Base-by-base conservation (phyloP, 2,329 filamentous ascomycete species). In the Pseudogymnoascus sp. region DNA sequence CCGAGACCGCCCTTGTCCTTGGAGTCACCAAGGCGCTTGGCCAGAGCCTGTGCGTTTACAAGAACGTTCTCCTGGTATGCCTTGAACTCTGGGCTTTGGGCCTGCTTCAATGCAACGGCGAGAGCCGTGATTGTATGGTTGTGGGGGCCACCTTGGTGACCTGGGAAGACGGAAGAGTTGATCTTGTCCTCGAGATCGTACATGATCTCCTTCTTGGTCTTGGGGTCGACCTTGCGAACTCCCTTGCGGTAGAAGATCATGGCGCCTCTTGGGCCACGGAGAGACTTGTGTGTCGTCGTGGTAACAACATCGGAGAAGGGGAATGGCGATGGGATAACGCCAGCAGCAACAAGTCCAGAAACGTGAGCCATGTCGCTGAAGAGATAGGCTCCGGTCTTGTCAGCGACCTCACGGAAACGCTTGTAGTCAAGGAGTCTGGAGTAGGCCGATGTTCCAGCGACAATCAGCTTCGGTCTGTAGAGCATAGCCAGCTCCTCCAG, bases 181-280 rank as follows among this genome's bases (percentile, higher is more conserved):
- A 99, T 99, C 61, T 92, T 90, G 28, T 82, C 83, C 75, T 97
- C 94, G 41, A 99, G 87, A 71, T 97, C 87, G 77, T 97, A 99
- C 72, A 90, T 76, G 68, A 88, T 86, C 71, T 96, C 86, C 74
- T 89, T 87, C 71, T 91, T 92, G 57, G 88, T 91, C 82, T 96
- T 96, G 57, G 57, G 33, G 33, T 58, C 36, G 59, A 87, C 85
- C 73, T 84, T 86, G 68, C 93, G 83, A 35, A 97, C 89, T 65
- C 94, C 94, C 76, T 90, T 95, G 69, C 94, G 88, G 85, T 87
- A 99, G 83, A 99, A 99, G 75, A 99, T 99, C 85, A 99, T 90
- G 70, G 94, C 94, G 68, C 94, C 94, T 71, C 94, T 87, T 37
- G 94, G 94, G 37, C 94, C 94, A 72, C 94, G 89, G 65, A 99